Base-by-base conservation (phyloP, 805 yeast genomes). In the Cyberlindnera mississippiensis region DNA sequence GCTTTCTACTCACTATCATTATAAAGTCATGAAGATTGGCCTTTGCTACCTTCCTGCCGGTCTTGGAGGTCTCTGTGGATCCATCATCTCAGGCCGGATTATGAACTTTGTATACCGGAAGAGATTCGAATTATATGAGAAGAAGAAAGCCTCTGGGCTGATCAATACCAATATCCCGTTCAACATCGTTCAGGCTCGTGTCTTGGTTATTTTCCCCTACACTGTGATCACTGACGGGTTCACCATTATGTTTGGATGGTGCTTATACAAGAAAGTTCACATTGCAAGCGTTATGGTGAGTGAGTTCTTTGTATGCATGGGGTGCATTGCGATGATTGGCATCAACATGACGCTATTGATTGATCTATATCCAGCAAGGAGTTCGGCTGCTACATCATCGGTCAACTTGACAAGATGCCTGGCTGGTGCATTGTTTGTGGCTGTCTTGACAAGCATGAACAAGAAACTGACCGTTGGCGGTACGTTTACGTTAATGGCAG, bases 11-110 rank as follows among this genome's bases (percentile, higher is more conserved):
- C 48, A 64, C 5, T 85, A 86, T 50, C 61, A 69, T 22, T 73
- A 78, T 45, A 49, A 71, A 1, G 73, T 80, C 1, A 63, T 76
- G 34, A 69, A 76, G 35, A 76, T 85, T 30, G 96, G 96, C 3
- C 61, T 78, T 14, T 77, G 87, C 41, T 88, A 80, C 54, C 66
- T 88, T 32, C 84, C 95, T 3, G 78, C 82, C 16, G 96, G 96
- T 13, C 50, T 76, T 0, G 83, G 82, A 10, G 76, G 86, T 4
- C 58, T 85, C 13, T 30, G 69, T 0, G 87, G 91, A 18, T 75
- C 90, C 0, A 46, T 86, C 0, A 28, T 57, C 0, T 62, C 79
- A 3, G 96, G 96, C 1, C 65, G 68, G 48, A 32, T 76, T 4
- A 55, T 85, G 51, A 81, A 85, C 52, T 60, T 62, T 58, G 31